phyloP scores from a whole-genome alignment of 169 alveolate species.

The Plasmodium berghei region DNA sequence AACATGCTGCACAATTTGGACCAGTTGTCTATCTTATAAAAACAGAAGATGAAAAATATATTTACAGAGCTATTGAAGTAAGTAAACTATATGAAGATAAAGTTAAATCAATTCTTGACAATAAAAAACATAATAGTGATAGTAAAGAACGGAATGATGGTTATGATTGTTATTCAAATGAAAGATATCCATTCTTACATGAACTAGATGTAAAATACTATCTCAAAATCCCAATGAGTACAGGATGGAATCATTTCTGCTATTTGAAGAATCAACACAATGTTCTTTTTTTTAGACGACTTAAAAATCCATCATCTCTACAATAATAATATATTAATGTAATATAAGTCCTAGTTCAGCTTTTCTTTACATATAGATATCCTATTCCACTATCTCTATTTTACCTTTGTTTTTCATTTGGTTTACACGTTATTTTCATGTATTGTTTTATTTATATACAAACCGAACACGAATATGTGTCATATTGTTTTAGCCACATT shows the following conservation, averaged over 20 bases:
- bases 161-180: slow-evolving; percentile 32
- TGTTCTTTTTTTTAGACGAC: slow-evolving; percentile 67
- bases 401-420: not conserved
- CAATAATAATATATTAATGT: not conserved
- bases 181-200: slow-evolving; percentile 43
- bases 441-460: too few species aligned
- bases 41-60: slow-evolving; percentile 64
- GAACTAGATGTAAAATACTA: slow-evolving; percentile 70
- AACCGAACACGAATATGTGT: too few species aligned
- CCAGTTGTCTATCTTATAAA: slow-evolving; percentile 68
- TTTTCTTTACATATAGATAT: not conserved
- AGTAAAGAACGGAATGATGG: slow-evolving; percentile 29
- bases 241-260: slow-evolving; percentile 75
- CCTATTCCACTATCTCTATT: not conserved
- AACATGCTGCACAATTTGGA: slow-evolving; percentile 70
- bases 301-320: slow-evolving; percentile 11
- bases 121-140: slow-evolving; percentile 23
- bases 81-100: slow-evolving; percentile 66
- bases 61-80: slow-evolving; percentile 67
- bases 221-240: slow-evolving; percentile 67
- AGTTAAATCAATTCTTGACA: slow-evolving; percentile 64
- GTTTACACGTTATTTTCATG: not conserved
- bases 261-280: slow-evolving; percentile 64
- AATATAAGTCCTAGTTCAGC: not conserved
- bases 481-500: too few species aligned